Evolutionary conservation across 2,329 filamentous ascomycete genomes (phyloP), one percentile per base, ranked within the genome.

Genomic region (Aspergillus neoniger): DNA sequence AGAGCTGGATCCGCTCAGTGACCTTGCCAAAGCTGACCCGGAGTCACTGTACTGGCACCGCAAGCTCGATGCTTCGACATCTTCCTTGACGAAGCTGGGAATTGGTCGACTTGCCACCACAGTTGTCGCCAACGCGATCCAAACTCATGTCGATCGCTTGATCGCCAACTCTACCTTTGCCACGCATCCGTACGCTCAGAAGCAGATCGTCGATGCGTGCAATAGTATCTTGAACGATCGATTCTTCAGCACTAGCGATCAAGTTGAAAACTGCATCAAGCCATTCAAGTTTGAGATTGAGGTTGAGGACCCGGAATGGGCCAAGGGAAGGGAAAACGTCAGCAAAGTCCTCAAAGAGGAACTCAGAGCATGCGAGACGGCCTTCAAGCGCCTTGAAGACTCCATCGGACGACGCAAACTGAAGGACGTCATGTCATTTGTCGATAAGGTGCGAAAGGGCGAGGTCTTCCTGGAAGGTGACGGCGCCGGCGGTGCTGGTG

Each of bases 231-330:
- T 99, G 12, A 95, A 95, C 66, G 95, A 99, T 70, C 85, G 94
- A 14, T 96, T 96, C 65, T 98, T 97, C 79, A 95, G 94, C 77
- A 99, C 96, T 1, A 95, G 91, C 64, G 96, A 99, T 71, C 95
- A 98, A 77, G 91, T 99, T 1, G 95, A 99, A 76, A 98, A 98
- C 73, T 99, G 94, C 74, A 96, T 99, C 78, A 99, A 99, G 77
- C 95, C 96, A 0, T 99, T 94, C 82, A 99, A 99, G 74, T 98
- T 94, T 68, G 92, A 97, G 64, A 96, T 99, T 60, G 95, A 99
- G 69, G 88, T 99, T 48, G 92, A 96, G 71, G 91, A 93, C 41
- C 83, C 87, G 7, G 96, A 99, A 74, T 99, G 95, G 95, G 76
- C 83, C 3, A 87, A 90, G 62, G 93, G 92, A 0, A 84, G 94